Percentiles rank a stretch among this genome's conserved stretches.
Evolutionary conservation across 2,329 filamentous ascomycete species (phyloP).

Genomic region (Penicillium sp.): DNA sequence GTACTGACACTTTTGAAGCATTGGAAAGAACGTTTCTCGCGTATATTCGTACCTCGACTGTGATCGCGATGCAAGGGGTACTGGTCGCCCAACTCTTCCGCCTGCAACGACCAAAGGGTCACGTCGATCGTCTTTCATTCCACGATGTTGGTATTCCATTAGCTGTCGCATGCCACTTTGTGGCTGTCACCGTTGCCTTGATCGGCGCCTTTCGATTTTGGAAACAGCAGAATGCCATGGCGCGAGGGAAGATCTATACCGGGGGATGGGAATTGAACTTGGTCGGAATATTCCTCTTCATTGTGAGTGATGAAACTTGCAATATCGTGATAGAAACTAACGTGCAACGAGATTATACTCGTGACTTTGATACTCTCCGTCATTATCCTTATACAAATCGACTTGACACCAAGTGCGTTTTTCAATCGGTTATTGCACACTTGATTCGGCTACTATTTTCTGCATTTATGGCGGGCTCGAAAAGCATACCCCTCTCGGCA

Average conservation of each 20-base stretch:
- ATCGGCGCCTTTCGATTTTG: conserved; percentile 63
- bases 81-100: conserved; percentile 69
- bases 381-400: conserved; percentile 20
- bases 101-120: conserved; percentile 44
- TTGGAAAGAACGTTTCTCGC: conserved; percentile 76
- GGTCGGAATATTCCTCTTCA: conserved; percentile 46
- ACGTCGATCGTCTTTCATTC: conserved; percentile 55
- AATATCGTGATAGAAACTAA: neutral
- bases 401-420: neutral
- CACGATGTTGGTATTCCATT: conserved; percentile 64
- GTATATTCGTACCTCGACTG: conserved; percentile 70
- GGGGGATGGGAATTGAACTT: conserved; percentile 62
- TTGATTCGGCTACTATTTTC: neutral
- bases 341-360: conserved; percentile 15
- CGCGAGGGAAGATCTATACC: conserved; percentile 58
- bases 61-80: conserved; percentile 67
- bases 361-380: conserved; percentile 20
- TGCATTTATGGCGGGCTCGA: neutral
- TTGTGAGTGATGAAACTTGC: neutral
- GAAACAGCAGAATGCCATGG: conserved; percentile 61
- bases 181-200: conserved; percentile 53
- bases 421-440: neutral
- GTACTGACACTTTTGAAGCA: conserved; percentile 48
- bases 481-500: neutral
- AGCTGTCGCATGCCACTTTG: conserved; percentile 47